Conservation (phyloP, 1,284 basidiomycete species). For the Tremellales sp. region DNA sequence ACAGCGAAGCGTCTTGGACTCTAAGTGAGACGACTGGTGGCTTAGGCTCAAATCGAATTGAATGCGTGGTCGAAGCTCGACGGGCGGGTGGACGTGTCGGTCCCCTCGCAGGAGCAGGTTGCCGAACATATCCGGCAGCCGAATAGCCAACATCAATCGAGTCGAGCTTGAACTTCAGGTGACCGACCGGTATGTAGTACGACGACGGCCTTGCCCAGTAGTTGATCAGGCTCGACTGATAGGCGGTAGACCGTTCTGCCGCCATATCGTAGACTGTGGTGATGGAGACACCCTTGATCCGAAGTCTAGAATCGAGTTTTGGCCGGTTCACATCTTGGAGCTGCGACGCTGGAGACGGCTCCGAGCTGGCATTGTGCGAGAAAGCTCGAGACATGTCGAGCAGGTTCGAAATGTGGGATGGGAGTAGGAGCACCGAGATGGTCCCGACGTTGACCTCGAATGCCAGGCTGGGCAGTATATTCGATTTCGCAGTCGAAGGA, state of each 20-base stretch:
- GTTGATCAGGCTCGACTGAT: constrained; percentile 2
- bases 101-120: neutral
- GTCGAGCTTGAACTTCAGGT: constrained; percentile 41
- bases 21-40: constrained; percentile 18
- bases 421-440: constrained; percentile 25
- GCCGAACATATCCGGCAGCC: constrained; percentile 5
- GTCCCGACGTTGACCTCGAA: constrained; percentile 26
- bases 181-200: constrained; percentile 30
- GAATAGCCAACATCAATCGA: constrained; percentile 19
- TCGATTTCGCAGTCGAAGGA: neutral
- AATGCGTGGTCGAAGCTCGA: constrained; percentile 4
- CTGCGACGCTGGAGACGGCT: neutral
- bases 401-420: constrained; percentile 23
- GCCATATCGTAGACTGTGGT: constrained; percentile 32
- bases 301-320: constrained; percentile 16
- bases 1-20: constrained; percentile 25
- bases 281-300: constrained; percentile 28
- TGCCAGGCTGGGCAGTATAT: constrained; percentile 6
- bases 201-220: constrained; percentile 36
- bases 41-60: constrained; percentile 3
- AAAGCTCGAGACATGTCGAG: constrained; percentile 14
- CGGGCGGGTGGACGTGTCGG: constrained; percentile 3
- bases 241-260: neutral
- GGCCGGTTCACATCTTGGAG: no score
- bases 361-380: neutral